These are phyloP conservation scores for Bidens hawaiensis DNA, from an alignment of 140 eudicot species.

Conservation along the genomic window DNA sequence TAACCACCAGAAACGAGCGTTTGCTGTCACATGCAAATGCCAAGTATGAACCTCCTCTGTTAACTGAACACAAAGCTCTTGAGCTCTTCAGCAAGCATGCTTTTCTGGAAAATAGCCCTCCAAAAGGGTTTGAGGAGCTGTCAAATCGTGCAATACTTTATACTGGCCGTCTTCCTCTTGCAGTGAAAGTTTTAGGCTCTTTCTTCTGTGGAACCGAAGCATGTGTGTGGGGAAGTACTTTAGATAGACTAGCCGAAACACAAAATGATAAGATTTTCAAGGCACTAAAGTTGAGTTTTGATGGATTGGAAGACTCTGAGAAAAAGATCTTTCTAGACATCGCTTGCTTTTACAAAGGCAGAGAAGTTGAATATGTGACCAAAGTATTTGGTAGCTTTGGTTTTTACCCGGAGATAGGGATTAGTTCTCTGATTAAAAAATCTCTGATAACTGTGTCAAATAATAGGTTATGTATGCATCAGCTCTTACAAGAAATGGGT, in stretches of 20 bases:
- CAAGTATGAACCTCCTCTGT: background rate
- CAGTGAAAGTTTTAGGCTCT: background rate
- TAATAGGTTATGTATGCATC: background rate
- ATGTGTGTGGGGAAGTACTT: slow-evolving; percentile 14
- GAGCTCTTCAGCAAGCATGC: slow-evolving; percentile 30
- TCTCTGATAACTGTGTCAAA: background rate
- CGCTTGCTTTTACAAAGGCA: slow-evolving; percentile 9
- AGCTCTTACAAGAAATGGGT: background rate
- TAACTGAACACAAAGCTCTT: background rate
- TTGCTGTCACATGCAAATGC: background rate
- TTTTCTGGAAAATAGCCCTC: slow-evolving; percentile 21
- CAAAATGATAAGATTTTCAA: background rate
- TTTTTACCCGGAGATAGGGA: background rate
- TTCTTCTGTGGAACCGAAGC: background rate
- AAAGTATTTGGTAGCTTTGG: background rate
- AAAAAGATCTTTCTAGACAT: slow-evolving; percentile 3
- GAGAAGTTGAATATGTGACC: background rate
- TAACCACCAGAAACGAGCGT: background rate
- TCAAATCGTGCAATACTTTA: slow-evolving; percentile 4
- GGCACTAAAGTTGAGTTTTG: slow-evolving; percentile 13
- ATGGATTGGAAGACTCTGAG: slow-evolving; percentile 1
- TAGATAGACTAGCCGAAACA: background rate
- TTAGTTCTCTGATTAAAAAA: background rate
- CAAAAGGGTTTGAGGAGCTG: background rate
- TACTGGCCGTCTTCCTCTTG: slow-evolving; percentile 10